A percentile compares a stretch with the other conserved stretches of the same genome.
These are phyloP conservation scores for Monosporascus ibericus DNA, from an alignment of 2,329 filamentous ascomycete species.

Conservation along the genomic window DNA sequence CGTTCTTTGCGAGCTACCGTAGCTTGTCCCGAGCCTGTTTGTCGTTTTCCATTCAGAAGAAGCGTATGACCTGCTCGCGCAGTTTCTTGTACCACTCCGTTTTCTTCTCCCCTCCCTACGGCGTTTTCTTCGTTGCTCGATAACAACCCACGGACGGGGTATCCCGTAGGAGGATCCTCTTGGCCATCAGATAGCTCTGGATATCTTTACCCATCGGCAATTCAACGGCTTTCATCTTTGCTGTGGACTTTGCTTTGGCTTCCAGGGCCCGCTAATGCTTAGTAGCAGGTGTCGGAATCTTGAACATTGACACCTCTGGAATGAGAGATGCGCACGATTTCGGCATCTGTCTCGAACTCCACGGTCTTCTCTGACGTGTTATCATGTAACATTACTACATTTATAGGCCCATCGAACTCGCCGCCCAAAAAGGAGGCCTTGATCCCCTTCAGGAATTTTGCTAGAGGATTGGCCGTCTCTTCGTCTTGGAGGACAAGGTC, in stretches of 20 bases:
- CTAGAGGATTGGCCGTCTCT: neutral
- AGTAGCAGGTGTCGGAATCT: neutral
- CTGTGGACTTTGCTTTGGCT: neutral
- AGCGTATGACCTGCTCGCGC: neutral
- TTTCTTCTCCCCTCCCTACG: neutral
- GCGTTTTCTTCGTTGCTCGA: neutral
- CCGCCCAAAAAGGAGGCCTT: neutral
- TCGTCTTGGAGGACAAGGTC: neutral
- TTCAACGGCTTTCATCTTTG: neutral
- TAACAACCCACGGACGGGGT: neutral
- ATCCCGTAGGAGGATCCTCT: neutral
- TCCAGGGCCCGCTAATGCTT: neutral
- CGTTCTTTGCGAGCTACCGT: neutral
- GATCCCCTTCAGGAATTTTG: neutral
- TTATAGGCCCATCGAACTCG: neutral
- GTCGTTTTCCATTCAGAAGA: neutral
- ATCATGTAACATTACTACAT: neutral
- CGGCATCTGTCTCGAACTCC: neutral
- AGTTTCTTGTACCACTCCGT: neutral
- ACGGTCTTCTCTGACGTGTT: neutral
- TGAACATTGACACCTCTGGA: neutral
- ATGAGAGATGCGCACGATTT: neutral
- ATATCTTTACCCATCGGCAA: neutral
- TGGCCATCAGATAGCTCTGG: neutral
- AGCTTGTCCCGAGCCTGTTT: neutral